Conservation (phyloP, 371 early-diverging fungal genomes). For the Coemansia sp. region DNA sequence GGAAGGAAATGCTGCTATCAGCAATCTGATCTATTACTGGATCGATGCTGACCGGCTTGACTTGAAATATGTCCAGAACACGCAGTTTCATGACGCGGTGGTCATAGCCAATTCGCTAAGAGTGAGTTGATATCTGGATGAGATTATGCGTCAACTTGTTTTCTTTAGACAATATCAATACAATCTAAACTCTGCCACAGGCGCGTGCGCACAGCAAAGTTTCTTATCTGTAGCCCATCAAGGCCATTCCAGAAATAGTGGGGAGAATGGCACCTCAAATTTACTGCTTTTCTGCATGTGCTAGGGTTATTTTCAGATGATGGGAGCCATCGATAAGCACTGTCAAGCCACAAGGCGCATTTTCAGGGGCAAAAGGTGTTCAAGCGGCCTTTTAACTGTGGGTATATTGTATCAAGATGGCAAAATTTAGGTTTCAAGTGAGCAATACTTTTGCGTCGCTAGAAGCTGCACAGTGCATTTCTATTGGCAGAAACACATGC, state of each 20-base stretch:
- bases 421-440: too few relatives aligned
- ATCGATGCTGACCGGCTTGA: slow-evolving; percentile 36
- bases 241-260: slow-evolving; percentile 6
- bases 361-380: background rate
- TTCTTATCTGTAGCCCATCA: slow-evolving; percentile 9
- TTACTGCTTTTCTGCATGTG: background rate
- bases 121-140: slow-evolving; percentile 31
- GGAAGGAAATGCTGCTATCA: slow-evolving; percentile 24
- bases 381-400: background rate
- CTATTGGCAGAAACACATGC: too few relatives aligned
- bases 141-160: background rate
- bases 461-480: too few relatives aligned
- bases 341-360: background rate
- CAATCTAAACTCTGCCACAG: slow-evolving; percentile 1
- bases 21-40: slow-evolving; percentile 44
- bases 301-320: background rate
- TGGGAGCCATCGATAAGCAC: slow-evolving; percentile 11
- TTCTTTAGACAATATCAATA: background rate
- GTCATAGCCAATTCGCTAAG: slow-evolving; percentile 38
- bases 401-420: too few relatives aligned
- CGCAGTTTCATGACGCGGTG: slow-evolving; percentile 40
- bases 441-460: too few relatives aligned
- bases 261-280: background rate
- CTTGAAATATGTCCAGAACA: slow-evolving; percentile 23
- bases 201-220: background rate